Percentiles rank a stretch among this genome's conserved stretches.
Conservation (phyloP, 176 grass and related monocot species). For the Zoysia japonica region DNA sequence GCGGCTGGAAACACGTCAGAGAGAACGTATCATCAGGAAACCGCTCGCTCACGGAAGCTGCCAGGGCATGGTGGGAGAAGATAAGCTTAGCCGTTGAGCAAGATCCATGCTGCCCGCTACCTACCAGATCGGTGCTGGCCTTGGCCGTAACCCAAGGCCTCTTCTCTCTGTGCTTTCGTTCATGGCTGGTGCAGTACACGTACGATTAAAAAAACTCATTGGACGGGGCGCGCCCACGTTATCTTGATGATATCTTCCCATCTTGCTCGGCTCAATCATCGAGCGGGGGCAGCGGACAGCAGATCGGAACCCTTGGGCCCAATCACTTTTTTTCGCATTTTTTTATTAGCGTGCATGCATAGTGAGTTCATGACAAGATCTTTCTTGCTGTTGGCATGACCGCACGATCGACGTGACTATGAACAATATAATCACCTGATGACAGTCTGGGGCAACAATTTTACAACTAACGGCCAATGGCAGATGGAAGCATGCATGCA, state of each 20-base stretch:
- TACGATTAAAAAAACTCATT: not conserved
- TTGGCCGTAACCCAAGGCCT: not conserved
- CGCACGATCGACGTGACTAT: not conserved
- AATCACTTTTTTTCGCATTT: not conserved
- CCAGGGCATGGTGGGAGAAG: not conserved
- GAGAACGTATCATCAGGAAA: not conserved
- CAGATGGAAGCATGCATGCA: not conserved
- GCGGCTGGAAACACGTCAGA: conserved; percentile 20
- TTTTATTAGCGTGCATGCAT: not conserved
- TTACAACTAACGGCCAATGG: not conserved
- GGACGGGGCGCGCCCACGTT: not conserved
- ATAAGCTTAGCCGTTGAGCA: not conserved
- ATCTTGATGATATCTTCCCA: not conserved
- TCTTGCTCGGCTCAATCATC: not conserved
- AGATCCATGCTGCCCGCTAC: not conserved
- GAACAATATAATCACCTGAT: not conserved
- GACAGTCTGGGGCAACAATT: not conserved
- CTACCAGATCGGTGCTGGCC: not conserved
- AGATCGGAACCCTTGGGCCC: not conserved
- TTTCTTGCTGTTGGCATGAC: not conserved
- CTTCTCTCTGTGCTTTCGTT: not conserved
- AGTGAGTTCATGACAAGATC: no score
- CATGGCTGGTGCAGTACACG: not conserved
- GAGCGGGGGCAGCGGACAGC: no score
- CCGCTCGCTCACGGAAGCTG: not conserved